phyloP scores from a whole-genome alignment of 1,139 yeast genomes.

The Pichia kudriavzevii region DNA sequence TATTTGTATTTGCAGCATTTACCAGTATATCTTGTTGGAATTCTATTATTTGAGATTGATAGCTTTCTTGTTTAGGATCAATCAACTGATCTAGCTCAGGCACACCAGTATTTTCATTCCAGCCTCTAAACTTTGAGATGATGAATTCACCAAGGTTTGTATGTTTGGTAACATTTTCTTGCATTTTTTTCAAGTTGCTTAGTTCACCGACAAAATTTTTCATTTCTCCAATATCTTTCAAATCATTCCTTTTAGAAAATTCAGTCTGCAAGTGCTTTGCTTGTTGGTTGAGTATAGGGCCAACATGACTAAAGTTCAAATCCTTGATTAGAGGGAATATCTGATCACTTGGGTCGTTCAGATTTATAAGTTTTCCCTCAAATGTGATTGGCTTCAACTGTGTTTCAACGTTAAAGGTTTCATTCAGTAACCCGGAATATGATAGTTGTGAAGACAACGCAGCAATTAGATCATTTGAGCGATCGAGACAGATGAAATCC shows the following conservation, averaged over 20 bases:
- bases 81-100: conserved; percentile 19
- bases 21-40: conserved; percentile 69
- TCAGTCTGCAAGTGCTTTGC: conserved; percentile 69
- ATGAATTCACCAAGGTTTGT: conserved; percentile 69
- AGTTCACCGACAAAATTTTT: conserved; percentile 65
- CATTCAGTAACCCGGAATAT: conserved; percentile 55
- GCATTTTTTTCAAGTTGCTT: conserved; percentile 59
- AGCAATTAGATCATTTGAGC: conserved; percentile 66
- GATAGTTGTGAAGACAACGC: conserved; percentile 71
- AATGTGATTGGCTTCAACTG: conserved; percentile 8
- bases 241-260: conserved; percentile 55
- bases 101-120: conserved; percentile 13
- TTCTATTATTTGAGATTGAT: conserved; percentile 51
- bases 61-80: conserved; percentile 12
- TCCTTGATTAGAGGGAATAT: conserved; percentile 42
- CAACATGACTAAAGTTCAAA: conserved; percentile 74
- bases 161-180: conserved; percentile 64
- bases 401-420: conserved; percentile 24
- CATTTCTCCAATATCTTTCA: conserved; percentile 57
- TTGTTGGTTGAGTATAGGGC: conserved; percentile 57
- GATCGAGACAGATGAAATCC: conserved; percentile 69
- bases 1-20: conserved; percentile 36
- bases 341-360: conserved; percentile 21
- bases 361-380: conserved; percentile 2
- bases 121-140: conserved; percentile 39